A percentile compares a stretch with the other conserved stretches of the same genome.
Conservation (phyloP, 371 early-diverging fungal genomes). For the Coemansia sp. region DNA sequence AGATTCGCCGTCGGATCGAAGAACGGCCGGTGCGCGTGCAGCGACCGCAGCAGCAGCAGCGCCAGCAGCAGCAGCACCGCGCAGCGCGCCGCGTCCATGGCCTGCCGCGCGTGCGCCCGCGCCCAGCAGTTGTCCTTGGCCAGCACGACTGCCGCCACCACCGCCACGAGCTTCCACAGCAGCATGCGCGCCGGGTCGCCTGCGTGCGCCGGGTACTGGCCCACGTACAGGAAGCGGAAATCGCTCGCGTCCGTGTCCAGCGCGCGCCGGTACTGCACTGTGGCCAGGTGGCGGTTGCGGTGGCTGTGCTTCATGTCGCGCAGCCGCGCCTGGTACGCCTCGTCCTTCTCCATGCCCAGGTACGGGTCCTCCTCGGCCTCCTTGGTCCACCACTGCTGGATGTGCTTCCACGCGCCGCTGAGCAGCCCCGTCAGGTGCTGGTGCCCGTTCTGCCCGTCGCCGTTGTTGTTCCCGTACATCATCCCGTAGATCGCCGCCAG, state of each 20-base stretch:
- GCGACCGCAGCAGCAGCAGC: conserved; percentile 44
- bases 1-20: conserved; percentile 52
- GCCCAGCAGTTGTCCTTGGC: conserved; percentile 61
- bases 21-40: conserved; percentile 48
- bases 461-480: conserved; percentile 22
- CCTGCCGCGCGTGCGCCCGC: conserved; percentile 34
- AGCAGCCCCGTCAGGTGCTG: conserved; percentile 12
- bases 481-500: conserved; percentile 32
- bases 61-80: conserved; percentile 50
- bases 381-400: conserved; percentile 29
- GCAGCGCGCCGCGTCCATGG: conserved; percentile 54
- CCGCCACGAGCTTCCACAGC: conserved; percentile 56
- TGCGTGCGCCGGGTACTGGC: conserved; percentile 53
- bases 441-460: conserved; percentile 1
- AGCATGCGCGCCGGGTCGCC: conserved; percentile 56
- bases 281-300: conserved; percentile 46
- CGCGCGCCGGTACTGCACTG: conserved; percentile 55
- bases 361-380: conserved; percentile 33
- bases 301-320: conserved; percentile 44
- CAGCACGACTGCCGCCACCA: conserved; percentile 52
- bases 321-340: conserved; percentile 47
- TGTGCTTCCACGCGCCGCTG: conserved; percentile 20
- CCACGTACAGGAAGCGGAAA: conserved; percentile 60
- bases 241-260: conserved; percentile 57
- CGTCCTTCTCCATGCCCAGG: conserved; percentile 43